These are phyloP conservation scores for Misopates orontium DNA, from an alignment of 257 asterid species.

Conservation along the genomic window DNA sequence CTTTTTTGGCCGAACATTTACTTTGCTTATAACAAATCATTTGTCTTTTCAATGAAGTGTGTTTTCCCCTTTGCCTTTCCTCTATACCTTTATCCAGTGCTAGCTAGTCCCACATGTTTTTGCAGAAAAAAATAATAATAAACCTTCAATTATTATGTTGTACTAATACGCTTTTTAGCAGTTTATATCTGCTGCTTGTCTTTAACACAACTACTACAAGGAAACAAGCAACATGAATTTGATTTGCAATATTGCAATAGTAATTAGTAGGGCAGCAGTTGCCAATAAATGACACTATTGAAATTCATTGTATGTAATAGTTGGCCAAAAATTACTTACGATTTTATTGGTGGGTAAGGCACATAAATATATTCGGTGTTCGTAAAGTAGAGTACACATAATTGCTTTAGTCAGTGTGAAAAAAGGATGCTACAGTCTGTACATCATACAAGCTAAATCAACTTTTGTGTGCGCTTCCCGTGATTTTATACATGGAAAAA, in stretches of 20 bases:
- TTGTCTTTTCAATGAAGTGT: slow-evolving; percentile 18
- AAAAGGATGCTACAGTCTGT: too few relatives aligned
- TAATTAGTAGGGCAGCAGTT: not conserved
- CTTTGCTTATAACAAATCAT: slow-evolving; percentile 1
- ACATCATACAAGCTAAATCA: too few relatives aligned
- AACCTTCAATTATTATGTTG: slow-evolving; percentile 2
- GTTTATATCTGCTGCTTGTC: not conserved
- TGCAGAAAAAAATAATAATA: not conserved
- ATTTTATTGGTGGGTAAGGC: not conserved
- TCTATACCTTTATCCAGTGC: slow-evolving; percentile 13
- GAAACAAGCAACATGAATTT: too few relatives aligned
- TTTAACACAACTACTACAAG: not conserved
- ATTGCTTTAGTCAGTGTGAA: too few relatives aligned
- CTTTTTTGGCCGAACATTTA: slow-evolving; percentile 1
- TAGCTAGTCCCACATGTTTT: slow-evolving; percentile 29
- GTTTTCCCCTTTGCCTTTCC: slow-evolving; percentile 1
- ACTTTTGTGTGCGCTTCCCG: too few relatives aligned
- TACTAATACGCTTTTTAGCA: not conserved
- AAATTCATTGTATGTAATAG: not conserved
- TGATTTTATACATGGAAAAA: too few relatives aligned
- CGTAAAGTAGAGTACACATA: not conserved
- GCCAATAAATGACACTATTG: not conserved
- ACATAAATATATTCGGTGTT: not conserved
- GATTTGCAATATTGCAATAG: too few relatives aligned
- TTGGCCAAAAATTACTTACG: not conserved